phyloP scores from a whole-genome alignment of 2,329 filamentous ascomycete species.

The Beauveria pseudobassiana region DNA sequence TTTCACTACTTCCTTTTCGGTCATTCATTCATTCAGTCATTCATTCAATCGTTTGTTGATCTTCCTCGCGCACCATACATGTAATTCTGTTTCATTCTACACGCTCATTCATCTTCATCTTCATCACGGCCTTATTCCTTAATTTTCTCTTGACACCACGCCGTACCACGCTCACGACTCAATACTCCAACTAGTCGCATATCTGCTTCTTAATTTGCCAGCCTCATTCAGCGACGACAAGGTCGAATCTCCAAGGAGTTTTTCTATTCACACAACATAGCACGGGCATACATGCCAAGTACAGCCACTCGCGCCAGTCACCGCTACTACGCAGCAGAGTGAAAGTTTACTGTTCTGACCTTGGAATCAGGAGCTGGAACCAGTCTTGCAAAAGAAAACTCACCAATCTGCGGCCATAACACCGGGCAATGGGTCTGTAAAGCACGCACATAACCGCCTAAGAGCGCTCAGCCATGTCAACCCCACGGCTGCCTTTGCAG shows the following conservation, averaged over 20 bases:
- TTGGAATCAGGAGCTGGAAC: background rate
- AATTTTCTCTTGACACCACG: background rate
- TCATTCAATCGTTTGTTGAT: constrained; percentile 7
- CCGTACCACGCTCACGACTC: background rate
- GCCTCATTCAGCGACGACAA: background rate
- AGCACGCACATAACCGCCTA: background rate
- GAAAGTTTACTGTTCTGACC: background rate
- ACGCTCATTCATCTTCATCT: background rate
- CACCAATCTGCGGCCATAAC: background rate
- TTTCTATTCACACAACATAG: background rate
- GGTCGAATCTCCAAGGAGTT: background rate
- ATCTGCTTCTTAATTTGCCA: too few species aligned
- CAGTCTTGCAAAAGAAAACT: background rate
- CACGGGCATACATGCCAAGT: too few species aligned
- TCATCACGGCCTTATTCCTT: constrained; percentile 14
- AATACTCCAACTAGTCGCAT: background rate
- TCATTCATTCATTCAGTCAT: constrained; percentile 8
- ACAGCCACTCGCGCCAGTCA: background rate
- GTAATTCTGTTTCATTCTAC: background rate
- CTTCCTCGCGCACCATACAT: background rate
- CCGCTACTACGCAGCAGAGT: background rate
- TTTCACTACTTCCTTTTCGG: constrained; percentile 12
- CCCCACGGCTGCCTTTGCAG: background rate
- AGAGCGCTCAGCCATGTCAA: constrained; percentile 10
- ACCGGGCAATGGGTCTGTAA: background rate